Conservation (phyloP, 2,329 filamentous ascomycete genomes). For the Colletotrichum zoysiae region DNA sequence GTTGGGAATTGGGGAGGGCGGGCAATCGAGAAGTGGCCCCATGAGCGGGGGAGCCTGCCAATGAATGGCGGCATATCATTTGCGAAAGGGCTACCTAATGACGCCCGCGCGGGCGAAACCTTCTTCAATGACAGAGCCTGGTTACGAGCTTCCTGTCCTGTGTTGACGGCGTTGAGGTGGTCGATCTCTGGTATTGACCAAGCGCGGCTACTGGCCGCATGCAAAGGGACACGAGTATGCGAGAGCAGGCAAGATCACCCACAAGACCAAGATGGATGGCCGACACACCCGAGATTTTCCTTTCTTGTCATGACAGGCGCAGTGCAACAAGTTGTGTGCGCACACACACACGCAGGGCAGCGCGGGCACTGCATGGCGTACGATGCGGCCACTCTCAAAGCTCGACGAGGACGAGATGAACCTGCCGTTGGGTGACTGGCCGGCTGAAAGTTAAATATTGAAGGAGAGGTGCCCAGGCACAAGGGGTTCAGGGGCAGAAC, state of each 20-base stretch:
- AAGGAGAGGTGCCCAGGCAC: not conserved
- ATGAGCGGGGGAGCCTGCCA: conserved; percentile 25
- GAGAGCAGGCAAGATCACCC: conserved; percentile 8
- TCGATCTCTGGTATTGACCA: not conserved
- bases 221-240: not conserved
- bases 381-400: conserved; percentile 20
- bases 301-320: conserved; percentile 28
- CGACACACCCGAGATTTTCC: conserved; percentile 15
- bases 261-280: conserved; percentile 5
- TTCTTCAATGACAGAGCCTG: not conserved
- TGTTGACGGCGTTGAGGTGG: not conserved
- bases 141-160: conserved; percentile 1
- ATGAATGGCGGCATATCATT: conserved; percentile 20
- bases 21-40: not conserved
- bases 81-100: conserved; percentile 13
- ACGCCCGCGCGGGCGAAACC: not conserved
- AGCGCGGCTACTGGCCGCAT: not conserved
- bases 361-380: conserved; percentile 34
- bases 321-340: conserved; percentile 37
- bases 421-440: not conserved
- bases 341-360: conserved; percentile 20
- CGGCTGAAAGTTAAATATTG: not conserved
- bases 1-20: conserved; percentile 11
- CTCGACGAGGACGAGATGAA: conserved; percentile 10
- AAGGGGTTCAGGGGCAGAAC: not conserved